Conservation (phyloP, 2,329 filamentous ascomycete genomes). For the Paraphoma sp. region DNA sequence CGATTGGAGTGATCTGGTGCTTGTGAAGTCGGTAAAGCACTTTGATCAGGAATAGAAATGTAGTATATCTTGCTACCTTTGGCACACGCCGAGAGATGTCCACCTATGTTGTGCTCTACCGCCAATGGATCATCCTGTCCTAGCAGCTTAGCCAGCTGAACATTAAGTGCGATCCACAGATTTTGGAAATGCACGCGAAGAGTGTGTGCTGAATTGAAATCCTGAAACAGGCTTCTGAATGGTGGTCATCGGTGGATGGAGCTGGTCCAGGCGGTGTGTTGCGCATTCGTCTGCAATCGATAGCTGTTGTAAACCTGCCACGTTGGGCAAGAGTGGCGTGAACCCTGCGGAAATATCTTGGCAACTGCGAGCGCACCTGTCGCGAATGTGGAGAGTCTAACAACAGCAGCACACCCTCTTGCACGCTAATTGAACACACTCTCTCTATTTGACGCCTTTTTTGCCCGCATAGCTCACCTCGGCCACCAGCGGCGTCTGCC, state of each 20-base stretch:
- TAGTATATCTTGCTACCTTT: too few relatives aligned
- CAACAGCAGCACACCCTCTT: background rate
- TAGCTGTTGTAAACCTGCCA: conserved; percentile 20
- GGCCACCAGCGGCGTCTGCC: conserved; percentile 7
- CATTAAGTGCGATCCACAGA: too few relatives aligned
- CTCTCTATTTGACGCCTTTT: background rate
- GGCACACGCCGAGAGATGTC: too few relatives aligned
- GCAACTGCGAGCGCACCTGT: conserved; percentile 27
- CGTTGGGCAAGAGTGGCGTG: conserved; percentile 25
- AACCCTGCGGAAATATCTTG: conserved; percentile 38
- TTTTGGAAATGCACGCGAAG: too few relatives aligned
- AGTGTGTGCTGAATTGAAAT: too few relatives aligned
- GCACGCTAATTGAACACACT: background rate
- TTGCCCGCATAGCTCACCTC: conserved; percentile 1
- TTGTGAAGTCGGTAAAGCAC: too few relatives aligned
- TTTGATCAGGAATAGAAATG: too few relatives aligned
- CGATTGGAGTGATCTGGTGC: too few relatives aligned
- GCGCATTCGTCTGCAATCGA: conserved; percentile 31
- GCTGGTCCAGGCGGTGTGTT: conserved; percentile 20
- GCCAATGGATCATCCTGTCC: too few relatives aligned
- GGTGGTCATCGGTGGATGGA: background rate
- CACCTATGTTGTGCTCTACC: too few relatives aligned
- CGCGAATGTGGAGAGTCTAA: conserved; percentile 16
- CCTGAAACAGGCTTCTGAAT: too few relatives aligned
- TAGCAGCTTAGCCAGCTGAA: too few relatives aligned